These are phyloP conservation scores for Anisodus tanguticus DNA, from an alignment of 257 asterid genomes.

Conservation along the genomic window DNA sequence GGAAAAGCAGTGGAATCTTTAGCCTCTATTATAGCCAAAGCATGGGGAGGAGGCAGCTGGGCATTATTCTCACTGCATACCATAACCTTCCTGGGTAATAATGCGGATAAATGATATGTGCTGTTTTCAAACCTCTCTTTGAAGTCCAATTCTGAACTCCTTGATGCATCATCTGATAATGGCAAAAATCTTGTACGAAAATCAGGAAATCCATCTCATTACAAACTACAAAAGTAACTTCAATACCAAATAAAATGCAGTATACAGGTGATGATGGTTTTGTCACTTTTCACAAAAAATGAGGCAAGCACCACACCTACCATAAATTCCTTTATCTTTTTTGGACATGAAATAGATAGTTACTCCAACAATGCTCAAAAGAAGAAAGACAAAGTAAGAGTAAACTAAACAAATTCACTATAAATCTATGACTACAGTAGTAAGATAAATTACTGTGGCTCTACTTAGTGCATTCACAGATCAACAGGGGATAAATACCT, in stretches of 20 bases:
- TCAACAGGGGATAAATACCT: background rate
- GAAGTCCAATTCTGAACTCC: conserved; percentile 58
- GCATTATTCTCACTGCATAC: conserved; percentile 61
- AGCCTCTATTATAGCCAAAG: conserved; percentile 44
- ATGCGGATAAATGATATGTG: conserved; percentile 46
- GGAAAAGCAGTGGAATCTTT: conserved; percentile 36
- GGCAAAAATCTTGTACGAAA: background rate
- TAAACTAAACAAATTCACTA: background rate
- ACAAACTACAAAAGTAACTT: background rate
- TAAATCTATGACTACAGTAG: conserved; percentile 4
- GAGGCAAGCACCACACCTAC: background rate
- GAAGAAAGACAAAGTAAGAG: background rate
- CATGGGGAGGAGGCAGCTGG: conserved; percentile 48
- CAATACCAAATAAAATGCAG: conserved; percentile 6
- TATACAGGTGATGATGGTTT: background rate
- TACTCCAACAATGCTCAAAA: background rate
- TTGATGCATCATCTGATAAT: conserved; percentile 66
- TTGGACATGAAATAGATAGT: background rate
- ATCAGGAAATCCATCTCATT: conserved; percentile 1
- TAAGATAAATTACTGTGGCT: background rate
- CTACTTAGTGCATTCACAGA: background rate
- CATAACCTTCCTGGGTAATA: conserved; percentile 47
- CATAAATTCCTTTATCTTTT: background rate
- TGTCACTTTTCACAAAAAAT: conserved; percentile 8
- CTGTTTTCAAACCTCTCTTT: conserved; percentile 57